phyloP scores from a whole-genome alignment of 768 basidiomycete genomes.

The Suillus sp. region DNA sequence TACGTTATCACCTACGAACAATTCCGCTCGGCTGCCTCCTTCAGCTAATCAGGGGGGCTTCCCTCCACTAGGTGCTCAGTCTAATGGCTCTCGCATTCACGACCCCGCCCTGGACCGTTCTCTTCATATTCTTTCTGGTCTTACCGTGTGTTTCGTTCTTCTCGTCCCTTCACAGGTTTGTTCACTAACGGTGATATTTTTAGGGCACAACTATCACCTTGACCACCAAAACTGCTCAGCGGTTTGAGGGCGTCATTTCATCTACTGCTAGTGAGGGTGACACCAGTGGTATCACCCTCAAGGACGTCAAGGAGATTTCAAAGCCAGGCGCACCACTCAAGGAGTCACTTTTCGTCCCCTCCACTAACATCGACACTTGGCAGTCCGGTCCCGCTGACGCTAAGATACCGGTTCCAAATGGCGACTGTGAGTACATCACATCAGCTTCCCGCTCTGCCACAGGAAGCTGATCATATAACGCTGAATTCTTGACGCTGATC shows the following conservation, averaged over 20 bases:
- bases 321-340: slow-evolving; percentile 68
- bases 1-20: slow-evolving; percentile 59
- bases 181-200: slow-evolving; percentile 20
- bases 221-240: slow-evolving; percentile 65
- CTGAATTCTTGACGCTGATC: slow-evolving; percentile 20
- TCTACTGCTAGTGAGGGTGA: slow-evolving; percentile 68
- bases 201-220: slow-evolving; percentile 84
- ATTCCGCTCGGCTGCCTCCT: slow-evolving; percentile 44
- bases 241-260: slow-evolving; percentile 72
- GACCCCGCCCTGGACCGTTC: slow-evolving; percentile 58
- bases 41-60: slow-evolving; percentile 39
- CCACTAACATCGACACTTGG: slow-evolving; percentile 74
- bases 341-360: slow-evolving; percentile 68
- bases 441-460: slow-evolving; percentile 7
- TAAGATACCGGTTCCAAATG: slow-evolving; percentile 54
- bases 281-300: slow-evolving; percentile 70
- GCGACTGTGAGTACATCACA: slow-evolving; percentile 58
- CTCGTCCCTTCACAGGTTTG: slow-evolving; percentile 14
- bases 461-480: slow-evolving; percentile 6
- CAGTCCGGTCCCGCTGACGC: slow-evolving; percentile 74
- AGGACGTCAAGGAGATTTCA: slow-evolving; percentile 75
- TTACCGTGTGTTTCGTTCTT: slow-evolving; percentile 58
- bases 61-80: slow-evolving; percentile 45
- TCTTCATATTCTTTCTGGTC: slow-evolving; percentile 65
- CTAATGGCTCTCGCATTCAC: slow-evolving; percentile 49